Conservation (phyloP, 2,329 filamentous ascomycete genomes). For the Rutstroemia sp. region DNA sequence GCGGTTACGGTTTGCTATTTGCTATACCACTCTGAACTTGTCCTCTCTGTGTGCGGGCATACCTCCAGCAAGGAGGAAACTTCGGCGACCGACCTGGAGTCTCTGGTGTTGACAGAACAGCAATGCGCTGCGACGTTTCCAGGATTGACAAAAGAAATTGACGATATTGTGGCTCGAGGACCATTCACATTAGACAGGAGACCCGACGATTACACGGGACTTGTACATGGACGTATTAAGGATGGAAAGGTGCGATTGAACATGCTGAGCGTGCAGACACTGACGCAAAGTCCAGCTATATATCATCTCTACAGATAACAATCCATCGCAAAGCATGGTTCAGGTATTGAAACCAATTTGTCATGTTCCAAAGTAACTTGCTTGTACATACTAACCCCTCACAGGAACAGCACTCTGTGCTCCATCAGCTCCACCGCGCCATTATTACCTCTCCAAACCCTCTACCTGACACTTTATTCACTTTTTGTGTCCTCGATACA, state of each 20-base stretch:
- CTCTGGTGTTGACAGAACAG: slow-evolving; percentile 31
- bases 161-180: slow-evolving; percentile 37
- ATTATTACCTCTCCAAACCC: slow-evolving; percentile 40
- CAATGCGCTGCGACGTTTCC: slow-evolving; percentile 41
- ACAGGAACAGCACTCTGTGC: slow-evolving; percentile 41
- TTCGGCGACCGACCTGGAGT: neutral
- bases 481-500: slow-evolving; percentile 44
- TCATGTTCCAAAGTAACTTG: neutral
- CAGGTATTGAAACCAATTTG: slow-evolving; percentile 18
- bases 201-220: slow-evolving; percentile 32
- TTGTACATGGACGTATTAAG: slow-evolving; percentile 36
- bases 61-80: neutral
- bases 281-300: slow-evolving; percentile 30
- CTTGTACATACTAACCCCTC: slow-evolving; percentile 17
- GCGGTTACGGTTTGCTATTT: neutral
- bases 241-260: slow-evolving; percentile 32
- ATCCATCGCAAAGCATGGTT: slow-evolving; percentile 38
- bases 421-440: slow-evolving; percentile 47
- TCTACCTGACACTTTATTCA: slow-evolving; percentile 44
- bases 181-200: slow-evolving; percentile 35
- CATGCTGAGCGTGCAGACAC: too few relatives aligned
- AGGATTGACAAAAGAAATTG: slow-evolving; percentile 39
- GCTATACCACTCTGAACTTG: neutral
- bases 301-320: slow-evolving; percentile 37
- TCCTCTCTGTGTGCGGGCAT: neutral